These are phyloP conservation scores for Aspergillus latus DNA, from an alignment of 2,329 filamentous ascomycete genomes.

Conservation along the genomic window DNA sequence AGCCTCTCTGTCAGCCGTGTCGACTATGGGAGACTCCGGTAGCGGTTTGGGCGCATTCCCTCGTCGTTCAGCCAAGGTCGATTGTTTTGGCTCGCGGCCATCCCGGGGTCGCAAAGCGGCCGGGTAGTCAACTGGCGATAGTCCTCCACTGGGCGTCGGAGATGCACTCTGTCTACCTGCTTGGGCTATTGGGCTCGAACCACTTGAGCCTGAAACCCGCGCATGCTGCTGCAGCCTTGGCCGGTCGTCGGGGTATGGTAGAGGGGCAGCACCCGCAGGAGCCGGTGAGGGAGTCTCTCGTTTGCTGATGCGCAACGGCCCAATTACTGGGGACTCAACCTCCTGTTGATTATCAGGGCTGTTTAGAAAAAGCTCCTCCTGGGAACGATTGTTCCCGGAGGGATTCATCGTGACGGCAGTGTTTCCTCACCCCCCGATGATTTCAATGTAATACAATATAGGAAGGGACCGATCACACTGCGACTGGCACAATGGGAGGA, in stretches of 20 bases:
- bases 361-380: constrained; percentile 75
- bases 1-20: constrained; percentile 72
- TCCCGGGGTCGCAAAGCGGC: constrained; percentile 42
- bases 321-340: constrained; percentile 73
- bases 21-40: constrained; percentile 76
- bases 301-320: constrained; percentile 82
- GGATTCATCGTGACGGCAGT: constrained; percentile 42
- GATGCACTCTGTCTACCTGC: constrained; percentile 23
- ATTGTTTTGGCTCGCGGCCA: constrained; percentile 55
- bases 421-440: neutral
- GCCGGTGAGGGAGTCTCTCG: constrained; percentile 64
- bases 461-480: neutral
- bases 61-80: constrained; percentile 74
- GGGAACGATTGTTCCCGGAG: constrained; percentile 59
- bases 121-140: constrained; percentile 37
- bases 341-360: constrained; percentile 31
- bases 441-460: neutral
- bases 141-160: constrained; percentile 26
- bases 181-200: constrained; percentile 29
- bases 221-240: constrained; percentile 37
- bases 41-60: constrained; percentile 74
- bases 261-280: constrained; percentile 50
- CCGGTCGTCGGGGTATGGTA: constrained; percentile 72
- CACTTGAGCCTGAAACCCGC: constrained; percentile 32
- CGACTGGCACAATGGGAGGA: neutral